These are phyloP conservation scores for Dipteronia dyeriana DNA, from an alignment of 345 rosid species.

Conservation along the genomic window DNA sequence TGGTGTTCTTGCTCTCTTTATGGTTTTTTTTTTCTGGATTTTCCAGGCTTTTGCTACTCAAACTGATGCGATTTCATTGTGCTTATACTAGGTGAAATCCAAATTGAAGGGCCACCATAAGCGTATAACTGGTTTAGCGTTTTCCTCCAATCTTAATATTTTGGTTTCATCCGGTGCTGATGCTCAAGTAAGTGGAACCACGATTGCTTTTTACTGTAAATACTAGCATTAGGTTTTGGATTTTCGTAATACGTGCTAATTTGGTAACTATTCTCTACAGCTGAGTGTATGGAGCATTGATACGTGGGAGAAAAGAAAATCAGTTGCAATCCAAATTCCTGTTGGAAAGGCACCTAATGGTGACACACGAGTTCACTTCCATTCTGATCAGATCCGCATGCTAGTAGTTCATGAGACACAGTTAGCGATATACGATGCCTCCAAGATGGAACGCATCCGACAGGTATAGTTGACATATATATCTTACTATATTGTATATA, in stretches of 20 bases:
- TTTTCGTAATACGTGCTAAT: background rate
- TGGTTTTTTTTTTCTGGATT: background rate
- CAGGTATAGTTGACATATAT: constrained; percentile 45
- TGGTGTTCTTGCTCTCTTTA: background rate
- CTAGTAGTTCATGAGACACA: constrained; percentile 86
- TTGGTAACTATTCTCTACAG: constrained; percentile 32
- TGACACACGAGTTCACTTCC: constrained; percentile 80
- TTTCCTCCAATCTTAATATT: constrained; percentile 66
- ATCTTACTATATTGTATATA: background rate
- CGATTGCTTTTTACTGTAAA: background rate
- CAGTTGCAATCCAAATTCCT: constrained; percentile 59
- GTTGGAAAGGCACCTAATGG: constrained; percentile 64
- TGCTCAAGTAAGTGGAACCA: constrained; percentile 65
- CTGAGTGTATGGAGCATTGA: constrained; percentile 82
- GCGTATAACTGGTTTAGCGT: constrained; percentile 81
- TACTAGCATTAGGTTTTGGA: background rate
- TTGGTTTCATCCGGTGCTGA: constrained; percentile 96
- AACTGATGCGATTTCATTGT: constrained; percentile 10
- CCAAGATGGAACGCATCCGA: constrained; percentile 73
- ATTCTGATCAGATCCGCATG: constrained; percentile 67
- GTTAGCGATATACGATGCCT: constrained; percentile 73
- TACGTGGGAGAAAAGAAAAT: constrained; percentile 87
- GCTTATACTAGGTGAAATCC: constrained; percentile 65
- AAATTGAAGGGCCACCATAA: constrained; percentile 88
- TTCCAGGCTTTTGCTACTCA: background rate